Evolutionary conservation across 176 grass and related monocot species (phyloP), one percentile per base, ranked within the genome.

Genomic region (Tillandsia fasciculata): DNA sequence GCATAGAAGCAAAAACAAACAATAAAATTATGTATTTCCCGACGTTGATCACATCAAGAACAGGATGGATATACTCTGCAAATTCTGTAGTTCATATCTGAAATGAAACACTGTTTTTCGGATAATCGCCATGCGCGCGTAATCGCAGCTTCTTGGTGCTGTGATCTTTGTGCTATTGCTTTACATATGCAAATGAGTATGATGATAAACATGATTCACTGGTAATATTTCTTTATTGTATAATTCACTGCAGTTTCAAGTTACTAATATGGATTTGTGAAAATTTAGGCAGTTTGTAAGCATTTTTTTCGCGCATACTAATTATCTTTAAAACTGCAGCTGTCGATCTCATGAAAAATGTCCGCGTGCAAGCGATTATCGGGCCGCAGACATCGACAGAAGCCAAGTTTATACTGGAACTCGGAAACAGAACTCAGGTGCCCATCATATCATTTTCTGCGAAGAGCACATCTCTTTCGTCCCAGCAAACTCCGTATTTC

Each of bases 321-420:
- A 67, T 29, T 4, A 49, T 29, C 7, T 52, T 27, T 52, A 5
- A 7, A 27, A 3, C 14, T 81, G 4, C 87, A 96, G 91, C 79
- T 72, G 20, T 91, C 18, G 87, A 96, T 87, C 74, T 96, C 14
- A 73, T 96, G 24, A 87, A 85, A 76, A 96, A 91, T 83, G 77
- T 85, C 58, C 24, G n/a, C 15, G 87, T 91, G 49, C 82, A 91
- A 85, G 84, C 91, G 15, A 88, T 96, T 26, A 50, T 96, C 2
- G 87, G 91, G 18, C 84, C 87, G 17, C 84, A 96, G 71, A 83
- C 82, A 58, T 74, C 91, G n/a, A 53, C 54, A 7, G 77, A 96
- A 63, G 84, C 80, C 8, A 91, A 88, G 57, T 91, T 96, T 65
- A 57, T 96, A 14, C 18, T 67, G 3, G 82, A 76, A 69, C 87